Evolutionary conservation across 345 rosid genomes (phyloP).

Genomic region (Dipteronia dyeriana): DNA sequence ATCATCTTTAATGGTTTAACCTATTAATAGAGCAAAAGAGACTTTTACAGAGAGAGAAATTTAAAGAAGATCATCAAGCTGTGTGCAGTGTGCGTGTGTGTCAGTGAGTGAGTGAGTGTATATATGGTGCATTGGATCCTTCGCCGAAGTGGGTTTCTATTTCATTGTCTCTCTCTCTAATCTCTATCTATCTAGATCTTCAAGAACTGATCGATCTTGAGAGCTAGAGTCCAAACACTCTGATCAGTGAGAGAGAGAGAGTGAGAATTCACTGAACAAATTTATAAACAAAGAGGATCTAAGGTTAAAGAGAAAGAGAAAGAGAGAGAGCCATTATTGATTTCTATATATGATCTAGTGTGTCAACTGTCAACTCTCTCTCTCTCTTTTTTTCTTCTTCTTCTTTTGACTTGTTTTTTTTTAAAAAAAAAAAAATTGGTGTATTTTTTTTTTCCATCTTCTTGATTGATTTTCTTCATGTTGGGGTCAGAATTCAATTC

Average conservation of each 20-base stretch:
- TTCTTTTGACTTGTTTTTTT: background rate
- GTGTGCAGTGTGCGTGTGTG: no score
- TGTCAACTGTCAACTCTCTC: background rate
- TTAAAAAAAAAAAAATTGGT: background rate
- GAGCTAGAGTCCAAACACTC: slow-evolving; percentile 38
- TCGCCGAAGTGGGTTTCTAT: slow-evolving; percentile 52
- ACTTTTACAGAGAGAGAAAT: slow-evolving; percentile 20
- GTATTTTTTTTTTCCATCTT: background rate
- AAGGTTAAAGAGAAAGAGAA: background rate
- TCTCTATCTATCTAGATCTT: slow-evolving; percentile 11
- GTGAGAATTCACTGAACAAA: slow-evolving; percentile 2
- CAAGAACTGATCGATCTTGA: slow-evolving; percentile 24
- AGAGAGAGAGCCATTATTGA: background rate
- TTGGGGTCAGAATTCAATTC: slow-evolving; percentile 24
- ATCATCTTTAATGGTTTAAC: slow-evolving; percentile 15
- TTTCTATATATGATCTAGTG: background rate
- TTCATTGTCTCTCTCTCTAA: slow-evolving; percentile 22
- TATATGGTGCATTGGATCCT: slow-evolving; percentile 79
- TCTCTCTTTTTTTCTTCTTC: background rate
- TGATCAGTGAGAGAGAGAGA: background rate
- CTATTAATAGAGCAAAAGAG: slow-evolving; percentile 23
- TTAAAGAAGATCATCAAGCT: background rate
- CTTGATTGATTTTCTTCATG: slow-evolving; percentile 20
- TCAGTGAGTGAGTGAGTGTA: slow-evolving; percentile 10
- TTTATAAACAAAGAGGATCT: slow-evolving; percentile 13